Evolutionary conservation across 495 filamentous ascomycete species (phyloP).

Genomic region (Penicillium alfredii): DNA sequence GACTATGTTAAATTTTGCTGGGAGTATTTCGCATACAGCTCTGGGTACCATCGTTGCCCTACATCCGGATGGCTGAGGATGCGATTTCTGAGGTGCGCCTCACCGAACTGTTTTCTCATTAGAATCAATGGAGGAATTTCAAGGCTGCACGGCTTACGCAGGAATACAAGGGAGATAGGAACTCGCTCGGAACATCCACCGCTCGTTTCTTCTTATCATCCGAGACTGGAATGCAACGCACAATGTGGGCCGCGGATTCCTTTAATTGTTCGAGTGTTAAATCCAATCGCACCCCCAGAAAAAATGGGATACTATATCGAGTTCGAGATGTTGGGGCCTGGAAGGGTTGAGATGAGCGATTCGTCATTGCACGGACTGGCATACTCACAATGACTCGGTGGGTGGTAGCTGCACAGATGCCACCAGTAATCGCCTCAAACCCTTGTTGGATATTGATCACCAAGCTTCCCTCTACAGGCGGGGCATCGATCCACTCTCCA

Average conservation of each 20-base stretch:
- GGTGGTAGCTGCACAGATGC: constrained; percentile 79
- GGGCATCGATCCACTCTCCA: constrained; percentile 45
- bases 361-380: no score
- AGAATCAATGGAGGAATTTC: no score
- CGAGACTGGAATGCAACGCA: constrained; percentile 27
- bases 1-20: constrained; percentile 19
- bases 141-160: no score
- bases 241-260: constrained; percentile 34
- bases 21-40: constrained; percentile 50
- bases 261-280: constrained; percentile 57
- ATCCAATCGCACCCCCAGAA: constrained; percentile 80
- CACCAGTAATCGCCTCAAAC: constrained; percentile 81
- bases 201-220: constrained; percentile 34
- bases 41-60: constrained; percentile 77
- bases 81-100: constrained; percentile 61
- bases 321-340: constrained; percentile 41
- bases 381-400: constrained; percentile 63
- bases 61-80: constrained; percentile 89
- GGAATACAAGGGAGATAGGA: constrained; percentile 35
- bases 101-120: constrained; percentile 33
- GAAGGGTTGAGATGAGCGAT: not conserved
- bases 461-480: constrained; percentile 42
- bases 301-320: constrained; percentile 81
- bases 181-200: constrained; percentile 41
- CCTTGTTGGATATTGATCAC: constrained; percentile 72